Base-by-base conservation (phyloP, 306 rosid genomes). In the Neltuma alba region DNA sequence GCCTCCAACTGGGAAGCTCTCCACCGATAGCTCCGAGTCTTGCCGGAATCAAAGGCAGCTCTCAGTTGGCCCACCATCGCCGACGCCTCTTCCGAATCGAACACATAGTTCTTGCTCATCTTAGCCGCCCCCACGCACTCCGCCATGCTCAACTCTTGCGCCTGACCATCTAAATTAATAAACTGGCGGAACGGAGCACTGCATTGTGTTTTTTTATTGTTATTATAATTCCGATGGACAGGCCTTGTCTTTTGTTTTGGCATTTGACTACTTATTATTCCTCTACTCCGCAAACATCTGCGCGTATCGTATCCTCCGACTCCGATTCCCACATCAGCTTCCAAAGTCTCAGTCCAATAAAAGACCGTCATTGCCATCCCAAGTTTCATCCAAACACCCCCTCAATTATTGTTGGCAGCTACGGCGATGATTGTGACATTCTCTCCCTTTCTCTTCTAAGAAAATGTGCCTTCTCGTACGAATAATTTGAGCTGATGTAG, bases 21-120 rank as follows among this genome's bases (percentile, higher is more conserved):
- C 95, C 95, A 91, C 57, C 83, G 82, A 13, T 84, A 87, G 78
- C 91, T 81, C 15, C 82, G 84, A 13, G 92, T 91, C 54, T 83
- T 82, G 0, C 89, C 89, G 3, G 91, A 80, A 16, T 42, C 71
- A 65, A 73, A 88, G 54, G 80, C 48, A 11, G 6, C 79, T 79
- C 91, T 82, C 33, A 88, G 69, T 62, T 84, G 84, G 66, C 67
- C 76, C 38, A 84, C 87, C 83, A 80, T 52, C 12, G 47, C 36
- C 38, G 78, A 69, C 45, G 87, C 91, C 34, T 70, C 89, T 66
- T 84, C 85, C 31, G 85, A 66, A 72, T 81, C 86, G 23, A 85
- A 87, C 69, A 64, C 83, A 20, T 23, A 3, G 2, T 57, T 57
- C 38, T 18, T 60, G 9, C 27, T 67, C 14, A 11, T 50, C 42